phyloP scores from a whole-genome alignment of 495 filamentous ascomycete species.

The Hypomontagnella monticulosa region DNA sequence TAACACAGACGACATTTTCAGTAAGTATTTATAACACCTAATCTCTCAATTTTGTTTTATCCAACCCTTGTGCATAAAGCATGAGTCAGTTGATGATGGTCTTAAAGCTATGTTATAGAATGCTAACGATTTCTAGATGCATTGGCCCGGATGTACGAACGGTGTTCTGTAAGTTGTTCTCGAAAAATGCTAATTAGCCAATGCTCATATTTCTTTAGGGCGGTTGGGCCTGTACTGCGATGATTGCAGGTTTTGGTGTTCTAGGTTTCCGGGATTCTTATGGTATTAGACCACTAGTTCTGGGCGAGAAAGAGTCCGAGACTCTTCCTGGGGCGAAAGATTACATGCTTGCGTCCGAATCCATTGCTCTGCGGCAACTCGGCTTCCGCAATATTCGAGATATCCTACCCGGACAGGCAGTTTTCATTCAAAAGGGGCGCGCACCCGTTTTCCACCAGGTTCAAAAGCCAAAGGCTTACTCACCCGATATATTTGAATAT shows the following conservation, averaged over 20 bases:
- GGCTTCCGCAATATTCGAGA: constrained; percentile 85
- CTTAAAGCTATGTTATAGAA: neutral
- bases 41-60: too few species aligned
- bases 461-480: constrained; percentile 72
- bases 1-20: constrained; percentile 90
- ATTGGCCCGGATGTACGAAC: constrained; percentile 27
- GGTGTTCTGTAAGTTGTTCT: constrained; percentile 24
- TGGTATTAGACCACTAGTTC: constrained; percentile 88
- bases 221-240: constrained; percentile 66
- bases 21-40: too few species aligned
- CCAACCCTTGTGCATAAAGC: too few species aligned
- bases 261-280: constrained; percentile 88
- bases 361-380: constrained; percentile 86
- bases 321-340: constrained; percentile 75
- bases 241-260: constrained; percentile 94
- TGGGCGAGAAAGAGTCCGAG: constrained; percentile 76
- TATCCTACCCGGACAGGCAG: constrained; percentile 90
- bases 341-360: constrained; percentile 99
- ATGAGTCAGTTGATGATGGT: constrained; percentile 67
- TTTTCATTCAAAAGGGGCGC: constrained; percentile 88
- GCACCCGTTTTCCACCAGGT: constrained; percentile 83
- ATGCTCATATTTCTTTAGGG: constrained; percentile 17
- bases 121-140: constrained; percentile 16
- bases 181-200: neutral
- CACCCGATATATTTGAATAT: constrained; percentile 96